Evolutionary conservation across 768 basidiomycete species (phyloP).

Genomic region (Sutorius australiensis): DNA sequence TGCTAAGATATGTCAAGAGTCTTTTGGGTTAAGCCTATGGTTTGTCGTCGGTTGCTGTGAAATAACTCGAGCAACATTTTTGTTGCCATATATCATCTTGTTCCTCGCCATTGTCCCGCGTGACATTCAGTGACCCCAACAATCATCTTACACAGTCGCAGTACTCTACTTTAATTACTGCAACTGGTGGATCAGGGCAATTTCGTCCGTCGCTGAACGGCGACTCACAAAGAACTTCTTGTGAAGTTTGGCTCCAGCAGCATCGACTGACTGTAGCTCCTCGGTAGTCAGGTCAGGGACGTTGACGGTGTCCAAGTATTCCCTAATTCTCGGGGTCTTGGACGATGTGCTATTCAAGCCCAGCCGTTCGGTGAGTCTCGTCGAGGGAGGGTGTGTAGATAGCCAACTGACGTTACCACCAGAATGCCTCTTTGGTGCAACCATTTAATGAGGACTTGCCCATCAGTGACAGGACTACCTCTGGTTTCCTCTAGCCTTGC

Average conservation of each 20-base stretch:
- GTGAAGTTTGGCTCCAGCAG: background rate
- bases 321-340: background rate
- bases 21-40: slow-evolving; percentile 48
- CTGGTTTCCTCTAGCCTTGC: background rate
- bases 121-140: background rate
- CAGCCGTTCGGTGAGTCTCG: background rate
- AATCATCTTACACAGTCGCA: background rate
- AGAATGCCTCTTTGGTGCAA: slow-evolving; percentile 2
- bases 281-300: slow-evolving; percentile 7
- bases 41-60: background rate
- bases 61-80: background rate
- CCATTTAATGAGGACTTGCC: slow-evolving; percentile 2
- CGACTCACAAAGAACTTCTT: slow-evolving; percentile 1
- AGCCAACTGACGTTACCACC: background rate
- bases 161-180: background rate
- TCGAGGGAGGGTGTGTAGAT: background rate
- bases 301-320: background rate
- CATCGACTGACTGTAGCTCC: background rate
- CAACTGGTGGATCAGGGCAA: background rate
- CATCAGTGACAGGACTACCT: background rate
- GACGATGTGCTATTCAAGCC: background rate
- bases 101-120: background rate
- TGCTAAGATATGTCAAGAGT: slow-evolving; percentile 69
- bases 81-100: background rate
- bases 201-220: too few relatives aligned